A percentile compares a stretch with the other conserved stretches of the same genome.
Conservation (phyloP, 306 rosid species). For the Glycine soja region DNA sequence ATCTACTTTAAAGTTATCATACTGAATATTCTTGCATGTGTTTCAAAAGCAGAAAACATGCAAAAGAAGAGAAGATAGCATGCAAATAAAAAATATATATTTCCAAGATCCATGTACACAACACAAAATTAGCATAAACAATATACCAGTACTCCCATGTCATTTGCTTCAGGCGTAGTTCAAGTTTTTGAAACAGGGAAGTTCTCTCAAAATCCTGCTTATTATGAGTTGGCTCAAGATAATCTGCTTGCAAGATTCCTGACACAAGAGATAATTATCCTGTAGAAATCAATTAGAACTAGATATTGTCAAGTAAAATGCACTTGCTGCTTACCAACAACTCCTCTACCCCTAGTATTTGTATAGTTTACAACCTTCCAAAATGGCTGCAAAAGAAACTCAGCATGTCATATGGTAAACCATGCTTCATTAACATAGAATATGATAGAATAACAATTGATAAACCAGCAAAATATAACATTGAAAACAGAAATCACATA, state of each 20-base stretch:
- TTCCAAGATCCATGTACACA: too few relatives aligned
- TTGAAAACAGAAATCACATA: background rate
- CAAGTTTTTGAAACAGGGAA: conserved; percentile 83
- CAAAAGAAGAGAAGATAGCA: too few relatives aligned
- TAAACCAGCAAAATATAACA: background rate
- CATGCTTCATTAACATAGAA: conserved; percentile 6
- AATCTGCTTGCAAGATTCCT: conserved; percentile 85
- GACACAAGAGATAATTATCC: background rate
- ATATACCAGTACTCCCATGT: conserved; percentile 84
- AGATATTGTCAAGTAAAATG: conserved; percentile 20
- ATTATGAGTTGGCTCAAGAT: conserved; percentile 81
- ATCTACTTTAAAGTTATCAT: background rate
- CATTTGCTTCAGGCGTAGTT: conserved; percentile 77
- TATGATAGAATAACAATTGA: background rate
- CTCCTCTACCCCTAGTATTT: conserved; percentile 69
- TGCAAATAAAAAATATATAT: too few relatives aligned
- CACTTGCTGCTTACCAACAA: conserved; percentile 68
- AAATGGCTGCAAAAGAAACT: conserved; percentile 76
- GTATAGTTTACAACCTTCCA: conserved; percentile 63
- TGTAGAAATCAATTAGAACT: background rate
- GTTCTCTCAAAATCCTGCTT: conserved; percentile 96
- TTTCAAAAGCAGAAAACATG: too few relatives aligned
- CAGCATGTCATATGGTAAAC: conserved; percentile 12
- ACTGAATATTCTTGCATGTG: too few relatives aligned
- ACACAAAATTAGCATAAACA: conserved; percentile 23